These are phyloP conservation scores for Dactylonectria macrodidyma DNA, from an alignment of 2,329 filamentous ascomycete genomes.

Conservation along the genomic window DNA sequence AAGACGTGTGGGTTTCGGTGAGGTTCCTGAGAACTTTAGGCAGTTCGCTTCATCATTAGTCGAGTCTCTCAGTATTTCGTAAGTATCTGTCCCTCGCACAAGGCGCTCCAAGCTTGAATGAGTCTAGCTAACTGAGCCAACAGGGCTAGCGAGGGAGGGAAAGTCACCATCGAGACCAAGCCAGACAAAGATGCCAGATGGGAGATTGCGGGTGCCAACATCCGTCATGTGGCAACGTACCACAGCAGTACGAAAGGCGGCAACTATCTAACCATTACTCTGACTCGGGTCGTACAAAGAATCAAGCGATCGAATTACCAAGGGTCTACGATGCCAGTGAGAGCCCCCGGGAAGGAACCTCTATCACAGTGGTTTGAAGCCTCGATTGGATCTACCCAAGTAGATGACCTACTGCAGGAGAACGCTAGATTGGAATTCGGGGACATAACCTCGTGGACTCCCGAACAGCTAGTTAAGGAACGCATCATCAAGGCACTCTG, in stretches of 20 bases:
- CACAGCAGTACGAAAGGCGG: conserved; percentile 11
- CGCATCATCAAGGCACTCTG: conserved; percentile 47
- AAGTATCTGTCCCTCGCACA: conserved; percentile 26
- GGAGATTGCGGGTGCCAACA: conserved; percentile 34
- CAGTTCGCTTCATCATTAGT: conserved; percentile 42
- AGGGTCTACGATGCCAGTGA: conserved; percentile 28
- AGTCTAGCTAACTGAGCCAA: conserved; percentile 21
- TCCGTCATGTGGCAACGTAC: conserved; percentile 46
- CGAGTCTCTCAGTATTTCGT: conserved; percentile 44
- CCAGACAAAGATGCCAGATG: conserved; percentile 20
- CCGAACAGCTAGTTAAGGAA: conserved; percentile 38
- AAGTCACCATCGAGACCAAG: conserved; percentile 36
- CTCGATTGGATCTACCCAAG: conserved; percentile 42
- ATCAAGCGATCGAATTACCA: conserved; percentile 13
- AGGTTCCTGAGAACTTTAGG: conserved; percentile 33
- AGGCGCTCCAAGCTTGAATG: too few relatives aligned
- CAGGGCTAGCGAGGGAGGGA: conserved; percentile 35
- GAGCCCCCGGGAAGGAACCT: conserved; percentile 17
- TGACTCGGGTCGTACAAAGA: conserved; percentile 40
- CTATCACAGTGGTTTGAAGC: conserved; percentile 50
- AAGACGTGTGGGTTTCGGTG: conserved; percentile 29
- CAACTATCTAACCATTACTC: conserved; percentile 44
- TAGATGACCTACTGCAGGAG: conserved; percentile 39
- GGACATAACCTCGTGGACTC: conserved; percentile 44
- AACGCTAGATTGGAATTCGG: conserved; percentile 49